These are phyloP conservation scores for Cymodocea nodosa DNA, from an alignment of 116 monocot species.

Conservation along the genomic window DNA sequence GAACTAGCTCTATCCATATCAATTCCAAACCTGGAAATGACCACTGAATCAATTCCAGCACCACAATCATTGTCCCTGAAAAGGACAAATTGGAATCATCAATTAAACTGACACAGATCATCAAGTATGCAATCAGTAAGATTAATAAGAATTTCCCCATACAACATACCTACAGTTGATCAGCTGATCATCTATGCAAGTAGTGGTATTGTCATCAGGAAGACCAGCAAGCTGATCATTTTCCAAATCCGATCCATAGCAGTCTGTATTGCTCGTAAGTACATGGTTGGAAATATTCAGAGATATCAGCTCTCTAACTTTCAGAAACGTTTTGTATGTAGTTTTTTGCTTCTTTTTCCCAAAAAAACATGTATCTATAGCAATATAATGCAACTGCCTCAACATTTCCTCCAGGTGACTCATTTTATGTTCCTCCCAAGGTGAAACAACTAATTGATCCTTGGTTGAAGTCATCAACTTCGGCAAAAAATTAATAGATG, in stretches of 20 bases:
- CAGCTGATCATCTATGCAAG: neutral
- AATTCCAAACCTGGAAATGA: neutral
- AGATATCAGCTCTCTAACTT: neutral
- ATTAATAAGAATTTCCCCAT: neutral
- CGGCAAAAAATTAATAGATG: neutral
- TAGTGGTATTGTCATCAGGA: neutral
- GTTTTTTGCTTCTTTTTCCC: neutral
- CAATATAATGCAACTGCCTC: constrained; percentile 5
- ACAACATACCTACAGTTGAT: neutral
- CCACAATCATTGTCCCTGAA: neutral
- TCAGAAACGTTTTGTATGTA: neutral
- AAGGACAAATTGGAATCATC: neutral
- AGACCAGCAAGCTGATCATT: neutral
- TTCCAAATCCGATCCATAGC: neutral
- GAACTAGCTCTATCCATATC: neutral
- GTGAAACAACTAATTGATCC: neutral
- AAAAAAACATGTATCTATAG: neutral
- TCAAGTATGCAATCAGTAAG: neutral
- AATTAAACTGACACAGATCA: neutral
- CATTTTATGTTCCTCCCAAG: neutral
- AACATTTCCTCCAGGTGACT: neutral
- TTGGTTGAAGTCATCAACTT: neutral
- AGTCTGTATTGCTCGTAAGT: neutral
- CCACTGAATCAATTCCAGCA: neutral
- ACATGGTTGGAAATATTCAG: neutral